Conservation (phyloP, 2,329 filamentous ascomycete species). For the Ramularia endophylla region DNA sequence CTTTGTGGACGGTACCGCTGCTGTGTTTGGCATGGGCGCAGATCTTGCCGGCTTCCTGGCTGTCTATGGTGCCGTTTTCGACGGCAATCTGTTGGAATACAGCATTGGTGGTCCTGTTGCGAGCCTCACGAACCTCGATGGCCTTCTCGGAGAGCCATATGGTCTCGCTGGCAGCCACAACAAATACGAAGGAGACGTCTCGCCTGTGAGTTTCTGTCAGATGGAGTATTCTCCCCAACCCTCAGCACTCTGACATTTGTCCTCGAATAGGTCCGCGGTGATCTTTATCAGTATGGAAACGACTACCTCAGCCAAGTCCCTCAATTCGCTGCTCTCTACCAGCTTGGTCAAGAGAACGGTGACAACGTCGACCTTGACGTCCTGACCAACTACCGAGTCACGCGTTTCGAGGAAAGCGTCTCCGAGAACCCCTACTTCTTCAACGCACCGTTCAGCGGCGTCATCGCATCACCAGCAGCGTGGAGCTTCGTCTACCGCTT, state of each 20-base stretch:
- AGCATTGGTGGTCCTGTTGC: constrained; percentile 28
- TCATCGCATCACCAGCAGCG: no score
- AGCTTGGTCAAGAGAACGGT: no score
- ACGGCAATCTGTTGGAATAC: constrained; percentile 25
- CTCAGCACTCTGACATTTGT: no score
- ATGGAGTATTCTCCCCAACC: no score
- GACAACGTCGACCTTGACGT: no score
- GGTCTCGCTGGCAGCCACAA: constrained; percentile 27
- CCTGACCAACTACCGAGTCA: no score
- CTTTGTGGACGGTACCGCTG: no score
- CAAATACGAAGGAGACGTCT: constrained; percentile 33
- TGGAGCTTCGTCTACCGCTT: constrained; percentile 28
- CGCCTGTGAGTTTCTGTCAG: no score
- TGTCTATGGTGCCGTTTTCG: constrained; percentile 30
- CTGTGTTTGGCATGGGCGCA: constrained; percentile 27
- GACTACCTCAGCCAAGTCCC: constrained; percentile 21
- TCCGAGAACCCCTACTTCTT: no score
- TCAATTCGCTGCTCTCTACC: constrained; percentile 27
- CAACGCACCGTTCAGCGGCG: no score
- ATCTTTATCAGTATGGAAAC: constrained; percentile 28
- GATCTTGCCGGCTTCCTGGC: constrained; percentile 31
- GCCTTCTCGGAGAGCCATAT: constrained; percentile 11
- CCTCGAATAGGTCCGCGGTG: no score
- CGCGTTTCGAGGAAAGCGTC: no score
- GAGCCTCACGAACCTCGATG: constrained; percentile 6